Conservation (phyloP, 2,329 filamentous ascomycete species). For the Paracoccidioides lutzii region DNA sequence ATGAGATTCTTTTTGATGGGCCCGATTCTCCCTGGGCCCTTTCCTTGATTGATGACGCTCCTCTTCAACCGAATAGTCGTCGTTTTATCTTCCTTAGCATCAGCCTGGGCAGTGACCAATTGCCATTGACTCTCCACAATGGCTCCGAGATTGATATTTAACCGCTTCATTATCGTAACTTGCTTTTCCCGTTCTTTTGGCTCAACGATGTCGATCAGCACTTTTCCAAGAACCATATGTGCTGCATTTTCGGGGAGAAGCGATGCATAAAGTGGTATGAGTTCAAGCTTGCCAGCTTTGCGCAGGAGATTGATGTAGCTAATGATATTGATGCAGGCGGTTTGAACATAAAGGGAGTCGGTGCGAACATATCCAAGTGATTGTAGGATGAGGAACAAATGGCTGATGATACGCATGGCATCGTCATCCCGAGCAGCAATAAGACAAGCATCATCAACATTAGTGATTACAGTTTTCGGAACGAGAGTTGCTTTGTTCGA, state of each 20-base stretch:
- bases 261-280: slow-evolving; percentile 80
- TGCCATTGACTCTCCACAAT: slow-evolving; percentile 60
- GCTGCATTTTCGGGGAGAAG: slow-evolving; percentile 53
- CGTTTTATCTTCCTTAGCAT: slow-evolving; percentile 21
- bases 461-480: slow-evolving; percentile 26
- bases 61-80: slow-evolving; percentile 21
- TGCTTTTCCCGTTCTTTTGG: slow-evolving; percentile 52
- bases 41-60: slow-evolving; percentile 41
- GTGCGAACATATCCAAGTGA: slow-evolving; percentile 40
- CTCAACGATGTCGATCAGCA: slow-evolving; percentile 61
- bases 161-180: slow-evolving; percentile 61
- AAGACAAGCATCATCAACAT: slow-evolving; percentile 37
- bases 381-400: slow-evolving; percentile 55
- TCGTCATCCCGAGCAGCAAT: slow-evolving; percentile 39
- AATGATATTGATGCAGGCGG: slow-evolving; percentile 49
- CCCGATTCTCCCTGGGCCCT: slow-evolving; percentile 41
- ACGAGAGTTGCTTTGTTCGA: slow-evolving; percentile 21
- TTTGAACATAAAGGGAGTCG: slow-evolving; percentile 49
- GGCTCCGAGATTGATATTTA: slow-evolving; percentile 57
- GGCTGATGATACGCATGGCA: slow-evolving; percentile 54
- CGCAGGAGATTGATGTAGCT: slow-evolving; percentile 72
- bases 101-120: slow-evolving; percentile 27
- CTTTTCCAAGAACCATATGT: slow-evolving; percentile 59
- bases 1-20: slow-evolving; percentile 61
- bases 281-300: slow-evolving; percentile 56